phyloP scores from a whole-genome alignment of 768 basidiomycete genomes.

The Leccinum disarticulatum region DNA sequence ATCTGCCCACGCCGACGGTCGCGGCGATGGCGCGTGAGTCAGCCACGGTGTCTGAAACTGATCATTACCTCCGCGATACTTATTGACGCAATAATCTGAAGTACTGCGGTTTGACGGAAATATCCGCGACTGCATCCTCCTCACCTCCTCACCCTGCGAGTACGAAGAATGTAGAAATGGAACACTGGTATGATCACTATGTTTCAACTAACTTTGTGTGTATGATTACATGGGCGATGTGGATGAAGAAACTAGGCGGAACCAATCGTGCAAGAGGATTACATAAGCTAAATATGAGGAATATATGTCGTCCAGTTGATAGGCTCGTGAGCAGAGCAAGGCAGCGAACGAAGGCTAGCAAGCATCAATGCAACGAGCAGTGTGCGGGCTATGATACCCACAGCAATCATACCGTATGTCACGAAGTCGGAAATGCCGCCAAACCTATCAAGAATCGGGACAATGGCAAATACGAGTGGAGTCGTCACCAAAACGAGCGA shows the following conservation, averaged over 20 bases:
- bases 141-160: neutral
- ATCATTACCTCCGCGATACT: too few relatives aligned
- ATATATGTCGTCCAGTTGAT: neutral
- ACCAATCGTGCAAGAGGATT: neutral
- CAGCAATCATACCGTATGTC: neutral
- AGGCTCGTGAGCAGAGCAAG: neutral
- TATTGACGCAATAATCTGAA: too few relatives aligned
- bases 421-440: neutral
- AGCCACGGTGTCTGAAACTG: too few relatives aligned
- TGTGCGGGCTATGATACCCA: neutral
- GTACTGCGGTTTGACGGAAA: too few relatives aligned
- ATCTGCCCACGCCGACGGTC: too few relatives aligned
- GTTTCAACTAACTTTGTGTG: neutral
- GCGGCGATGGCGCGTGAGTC: too few relatives aligned
- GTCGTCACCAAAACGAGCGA: neutral
- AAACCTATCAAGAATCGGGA: neutral
- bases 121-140: neutral
- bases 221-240: neutral
- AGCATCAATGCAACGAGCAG: neutral
- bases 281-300: conserved; percentile 1
- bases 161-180: neutral
- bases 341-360: neutral
- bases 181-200: neutral
- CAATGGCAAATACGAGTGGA: neutral
- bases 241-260: neutral